Evolutionary conservation across 2,329 filamentous ascomycete species (phyloP).

Genomic region (Colletotrichum sp.): DNA sequence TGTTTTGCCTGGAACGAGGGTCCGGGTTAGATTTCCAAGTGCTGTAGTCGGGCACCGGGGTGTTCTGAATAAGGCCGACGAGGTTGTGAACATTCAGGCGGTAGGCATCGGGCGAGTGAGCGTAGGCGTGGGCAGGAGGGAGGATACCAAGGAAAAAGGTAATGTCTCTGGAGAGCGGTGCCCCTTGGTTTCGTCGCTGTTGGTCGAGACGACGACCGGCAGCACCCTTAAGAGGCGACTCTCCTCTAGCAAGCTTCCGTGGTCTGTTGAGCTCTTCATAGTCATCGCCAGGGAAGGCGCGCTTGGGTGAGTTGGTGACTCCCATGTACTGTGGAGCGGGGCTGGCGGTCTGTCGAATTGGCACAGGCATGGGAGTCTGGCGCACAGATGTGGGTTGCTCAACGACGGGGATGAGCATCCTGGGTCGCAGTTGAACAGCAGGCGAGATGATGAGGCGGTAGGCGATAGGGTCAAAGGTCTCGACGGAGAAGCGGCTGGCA

Average conservation of each 20-base stretch:
- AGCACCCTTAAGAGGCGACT: constrained; percentile 90
- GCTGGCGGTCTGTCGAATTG: constrained; percentile 37
- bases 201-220: constrained; percentile 86
- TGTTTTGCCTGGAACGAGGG: constrained; percentile 29
- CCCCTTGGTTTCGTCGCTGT: constrained; percentile 67
- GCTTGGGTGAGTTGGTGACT: constrained; percentile 61
- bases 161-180: constrained; percentile 75
- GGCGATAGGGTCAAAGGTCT: constrained; percentile 80
- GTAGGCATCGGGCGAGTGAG: constrained; percentile 72
- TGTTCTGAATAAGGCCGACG: constrained; percentile 74
- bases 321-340: constrained; percentile 54
- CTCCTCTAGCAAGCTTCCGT: constrained; percentile 86
- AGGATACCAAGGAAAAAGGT: constrained; percentile 74
- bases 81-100: constrained; percentile 74
- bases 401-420: constrained; percentile 57
- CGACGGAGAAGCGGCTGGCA: constrained; percentile 73
- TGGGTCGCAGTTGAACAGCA: constrained; percentile 75
- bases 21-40: constrained; percentile 55
- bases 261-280: constrained; percentile 76
- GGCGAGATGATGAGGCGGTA: constrained; percentile 87
- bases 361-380: constrained; percentile 47
- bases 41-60: constrained; percentile 67
- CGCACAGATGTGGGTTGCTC: constrained; percentile 54
- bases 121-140: constrained; percentile 75
- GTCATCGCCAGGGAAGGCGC: constrained; percentile 71